Percentiles rank a stretch among this genome's conserved stretches.
phyloP scores from a whole-genome alignment of 169 alveolate genomes.

The Cryptosporidium andersoni region DNA sequence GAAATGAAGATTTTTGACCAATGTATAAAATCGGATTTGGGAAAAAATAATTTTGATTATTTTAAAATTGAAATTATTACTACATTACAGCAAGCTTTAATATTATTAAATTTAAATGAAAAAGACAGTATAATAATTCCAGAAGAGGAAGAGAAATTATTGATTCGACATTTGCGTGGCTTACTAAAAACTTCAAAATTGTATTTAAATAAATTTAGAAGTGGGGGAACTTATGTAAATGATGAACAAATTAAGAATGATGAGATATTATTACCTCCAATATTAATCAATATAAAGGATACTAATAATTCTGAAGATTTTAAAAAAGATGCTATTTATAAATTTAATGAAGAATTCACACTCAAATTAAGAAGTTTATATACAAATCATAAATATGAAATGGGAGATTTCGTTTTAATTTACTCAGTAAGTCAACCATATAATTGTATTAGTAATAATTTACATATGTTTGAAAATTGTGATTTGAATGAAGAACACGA shows the following conservation, averaged over 20 bases:
- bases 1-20: constrained; percentile 12
- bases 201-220: not conserved
- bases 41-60: not conserved
- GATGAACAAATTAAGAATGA: not conserved
- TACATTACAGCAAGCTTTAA: constrained; percentile 49
- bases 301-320: constrained; percentile 1
- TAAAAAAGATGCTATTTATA: not conserved
- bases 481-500: not conserved
- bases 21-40: not conserved
- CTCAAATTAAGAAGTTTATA: no score
- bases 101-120: constrained; percentile 38
- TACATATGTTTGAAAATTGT: not conserved
- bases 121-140: not conserved
- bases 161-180: constrained; percentile 16
- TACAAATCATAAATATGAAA: no score
- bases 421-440: not conserved
- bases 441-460: not conserved
- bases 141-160: not conserved
- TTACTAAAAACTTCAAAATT: not conserved
- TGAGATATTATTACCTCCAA: constrained; percentile 8
- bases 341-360: not conserved
- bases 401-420: not conserved
- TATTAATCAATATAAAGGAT: not conserved
- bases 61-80: not conserved
- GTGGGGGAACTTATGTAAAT: not conserved